phyloP scores from a whole-genome alignment of 306 rosid species.

The Pterocarpus santalinus region DNA sequence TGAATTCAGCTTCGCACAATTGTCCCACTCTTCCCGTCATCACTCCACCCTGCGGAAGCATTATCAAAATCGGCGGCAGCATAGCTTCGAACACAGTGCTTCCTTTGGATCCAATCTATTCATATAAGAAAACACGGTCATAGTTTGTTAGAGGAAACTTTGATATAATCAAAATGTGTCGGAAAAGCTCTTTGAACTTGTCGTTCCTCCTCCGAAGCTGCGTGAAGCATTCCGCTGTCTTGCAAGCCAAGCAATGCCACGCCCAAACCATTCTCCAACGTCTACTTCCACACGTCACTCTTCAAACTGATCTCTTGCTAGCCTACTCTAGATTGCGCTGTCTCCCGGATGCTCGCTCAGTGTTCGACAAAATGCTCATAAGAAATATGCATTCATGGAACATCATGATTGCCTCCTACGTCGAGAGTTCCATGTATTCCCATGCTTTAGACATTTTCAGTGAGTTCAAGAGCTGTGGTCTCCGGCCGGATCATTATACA shows the following conservation, averaged over 20 bases:
- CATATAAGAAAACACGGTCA: too few species aligned
- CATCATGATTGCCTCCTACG: constrained; percentile 66
- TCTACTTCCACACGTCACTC: constrained; percentile 59
- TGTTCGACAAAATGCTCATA: constrained; percentile 65
- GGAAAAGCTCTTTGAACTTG: constrained; percentile 39
- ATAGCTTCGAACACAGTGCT: constrained; percentile 57
- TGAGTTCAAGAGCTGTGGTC: constrained; percentile 47
- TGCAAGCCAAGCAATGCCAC: constrained; percentile 66
- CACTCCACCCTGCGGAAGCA: constrained; percentile 41
- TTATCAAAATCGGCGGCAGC: constrained; percentile 27
- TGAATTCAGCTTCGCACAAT: constrained; percentile 13
- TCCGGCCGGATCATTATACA: constrained; percentile 70
- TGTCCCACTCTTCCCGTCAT: constrained; percentile 16
- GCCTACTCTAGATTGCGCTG: constrained; percentile 54
- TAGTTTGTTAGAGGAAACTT: not conserved
- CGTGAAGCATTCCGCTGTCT: constrained; percentile 39
- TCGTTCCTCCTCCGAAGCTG: constrained; percentile 63
- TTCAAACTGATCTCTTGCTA: constrained; percentile 71
- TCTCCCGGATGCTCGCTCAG: constrained; percentile 57
- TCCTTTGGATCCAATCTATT: constrained; percentile 34
- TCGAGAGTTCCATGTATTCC: constrained; percentile 43
- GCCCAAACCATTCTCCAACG: constrained; percentile 66
- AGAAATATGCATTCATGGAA: constrained; percentile 84
- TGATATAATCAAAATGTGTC: constrained; percentile 30
- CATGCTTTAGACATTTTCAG: constrained; percentile 53